Percentiles rank a stretch among this genome's conserved stretches.
phyloP scores from a whole-genome alignment of 352 stramenopile species.

The Globisporangium iwayamae region DNA sequence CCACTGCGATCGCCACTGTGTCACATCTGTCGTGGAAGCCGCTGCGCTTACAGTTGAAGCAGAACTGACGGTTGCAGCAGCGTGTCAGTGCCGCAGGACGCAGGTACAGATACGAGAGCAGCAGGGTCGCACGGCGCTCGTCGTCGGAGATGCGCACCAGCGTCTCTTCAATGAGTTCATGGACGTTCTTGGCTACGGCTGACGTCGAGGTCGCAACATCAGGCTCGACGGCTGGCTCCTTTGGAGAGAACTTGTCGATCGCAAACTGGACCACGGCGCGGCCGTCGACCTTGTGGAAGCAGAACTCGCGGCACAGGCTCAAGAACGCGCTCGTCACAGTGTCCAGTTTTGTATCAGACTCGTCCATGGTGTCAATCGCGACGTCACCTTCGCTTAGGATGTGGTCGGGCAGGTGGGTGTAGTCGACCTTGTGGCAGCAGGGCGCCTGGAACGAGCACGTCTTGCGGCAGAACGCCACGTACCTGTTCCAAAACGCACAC shows the following conservation, averaged over 20 bases:
- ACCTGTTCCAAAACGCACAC: neutral
- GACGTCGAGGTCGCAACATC: neutral
- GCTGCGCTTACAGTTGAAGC: constrained; percentile 53
- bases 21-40: constrained; percentile 18
- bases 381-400: neutral
- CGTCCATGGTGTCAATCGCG: neutral
- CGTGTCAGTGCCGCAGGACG: constrained; percentile 29
- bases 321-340: neutral
- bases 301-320: constrained; percentile 9
- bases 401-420: constrained; percentile 26
- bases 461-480: constrained; percentile 17
- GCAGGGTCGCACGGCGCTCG: constrained; percentile 37
- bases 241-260: neutral
- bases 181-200: neutral
- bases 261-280: constrained; percentile 9
- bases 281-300: constrained; percentile 6
- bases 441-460: constrained; percentile 28
- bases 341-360: neutral
- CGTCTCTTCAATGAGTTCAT: neutral
- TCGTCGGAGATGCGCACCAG: constrained; percentile 32
- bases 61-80: constrained; percentile 30
- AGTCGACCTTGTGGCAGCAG: constrained; percentile 26
- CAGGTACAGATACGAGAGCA: constrained; percentile 30
- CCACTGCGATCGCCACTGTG: constrained; percentile 11
- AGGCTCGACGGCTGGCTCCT: neutral